Evolutionary conservation across 331 rosid genomes (phyloP), one percentile per base, ranked within the genome.

Genomic region (Pyracantha coccinea): DNA sequence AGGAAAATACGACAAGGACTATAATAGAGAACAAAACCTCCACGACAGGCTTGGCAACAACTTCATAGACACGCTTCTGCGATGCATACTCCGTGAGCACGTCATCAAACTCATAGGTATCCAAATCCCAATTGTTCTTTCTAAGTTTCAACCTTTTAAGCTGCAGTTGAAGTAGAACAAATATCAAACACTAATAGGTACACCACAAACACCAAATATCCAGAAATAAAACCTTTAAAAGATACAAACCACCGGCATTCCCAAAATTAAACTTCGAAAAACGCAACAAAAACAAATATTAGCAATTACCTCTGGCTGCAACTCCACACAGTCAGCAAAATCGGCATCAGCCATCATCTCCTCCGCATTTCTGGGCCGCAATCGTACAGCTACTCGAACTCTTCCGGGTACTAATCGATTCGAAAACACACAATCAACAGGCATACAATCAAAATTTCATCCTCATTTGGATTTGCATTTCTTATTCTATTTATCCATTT

Each of bases 31-130:
- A 79, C 86, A 66, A 38, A 54, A 92, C 99, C 99, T 95, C 99
- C 76, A 95, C 99, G 23, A 95, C 99, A 75, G 99, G 99, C 90
- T 95, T 95, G 23, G 99, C 96, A 74, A 95, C 97, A 82, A 92
- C 99, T 87, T 95, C 99, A 73, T 92, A 95, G 75, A 92, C 99
- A 45, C 99, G 99, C 81, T 89, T 95, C 84, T 95, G 99, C 14
- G 99, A 95, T 53, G 97, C 96, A 70, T 68, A 89, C 78, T 95
- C 97, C 1, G 99, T 95, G 69, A 95, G 91, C 75, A 95, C 97
- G 72, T 90, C 99, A 79, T 95, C 99, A 76, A 95, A 95, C 79
- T 95, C 99, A 8, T 85, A 92, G 2, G 99, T 95, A 71, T 92
- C 97, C 15, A 92, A 81, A 79, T 95, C 99, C 99, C 97, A 95